Evolutionary conservation across 768 basidiomycete genomes (phyloP), one percentile per base, ranked within the genome.

Genomic region (Polyporus arcularius): DNA sequence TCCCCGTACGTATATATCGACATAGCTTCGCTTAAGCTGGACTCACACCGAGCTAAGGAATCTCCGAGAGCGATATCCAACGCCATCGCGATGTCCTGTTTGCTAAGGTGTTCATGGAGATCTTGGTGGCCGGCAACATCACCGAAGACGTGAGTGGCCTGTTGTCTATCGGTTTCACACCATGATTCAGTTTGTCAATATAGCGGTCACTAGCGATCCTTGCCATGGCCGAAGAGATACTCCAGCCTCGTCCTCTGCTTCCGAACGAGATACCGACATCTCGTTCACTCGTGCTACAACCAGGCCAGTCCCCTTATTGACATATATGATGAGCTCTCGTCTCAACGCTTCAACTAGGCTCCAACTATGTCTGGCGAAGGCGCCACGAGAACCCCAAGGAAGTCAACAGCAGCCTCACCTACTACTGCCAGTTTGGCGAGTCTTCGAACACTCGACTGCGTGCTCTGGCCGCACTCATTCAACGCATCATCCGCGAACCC

Each of bases 371-470:
- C 43, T 67, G 71, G 26, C 67, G 74, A n/a, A 65, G 73, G 28
- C 60, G 64, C 2, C 76, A 82, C 4, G 73, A 76, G 7, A 81
- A 83, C 69, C 63, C 75, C 5, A 72, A 78, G 56, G 78, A 85
- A 66, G 61, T 74, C 53, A 85, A 84, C 71, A 75, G 74, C 38
- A 75, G 75, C 10, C 67, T 84, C 41, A 75, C 77, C 32, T 82
- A 82, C 71, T 78, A 78, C 70, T 71, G 78, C 45, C 79, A 85
- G 57, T 70, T 83, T 51, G 82, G 83, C n/a, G 72, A 78, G 47
- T 51, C 73, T 7, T 60, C 71, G 14, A 77, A 82, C 67, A 68
- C 65, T 41, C 48, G 53, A 7, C 66, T 78, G 4, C 73, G 82
- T 2, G 69, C 73, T n/a, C 66, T 70, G 7, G 68, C 79, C 4